Conservation (phyloP, 1,284 basidiomycete species). For the Trichosporon faecale region DNA sequence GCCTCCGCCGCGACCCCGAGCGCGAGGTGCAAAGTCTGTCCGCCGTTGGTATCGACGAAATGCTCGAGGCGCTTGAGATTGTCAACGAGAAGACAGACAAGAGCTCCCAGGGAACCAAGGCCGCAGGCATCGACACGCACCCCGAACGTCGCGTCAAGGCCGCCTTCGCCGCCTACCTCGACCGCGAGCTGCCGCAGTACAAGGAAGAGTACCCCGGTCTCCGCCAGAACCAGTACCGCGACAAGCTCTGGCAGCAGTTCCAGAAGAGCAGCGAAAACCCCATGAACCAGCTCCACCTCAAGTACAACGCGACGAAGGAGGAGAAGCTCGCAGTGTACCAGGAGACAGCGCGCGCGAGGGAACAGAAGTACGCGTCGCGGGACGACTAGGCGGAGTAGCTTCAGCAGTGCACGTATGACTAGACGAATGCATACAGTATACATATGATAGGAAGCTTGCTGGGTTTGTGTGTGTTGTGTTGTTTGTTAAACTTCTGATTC, state of each 20-base stretch:
- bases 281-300: slow-evolving; percentile 73
- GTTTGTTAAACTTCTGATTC: slow-evolving; percentile 6
- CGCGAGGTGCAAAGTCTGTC: slow-evolving; percentile 64
- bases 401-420: neutral
- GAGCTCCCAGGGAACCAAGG: slow-evolving; percentile 70
- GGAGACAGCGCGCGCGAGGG: slow-evolving; percentile 48
- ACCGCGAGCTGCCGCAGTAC: slow-evolving; percentile 75
- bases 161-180: slow-evolving; percentile 88
- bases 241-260: slow-evolving; percentile 52
- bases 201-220: slow-evolving; percentile 61
- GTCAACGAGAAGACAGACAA: slow-evolving; percentile 91
- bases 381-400: slow-evolving; percentile 11
- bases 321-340: slow-evolving; percentile 71
- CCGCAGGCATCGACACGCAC: slow-evolving; percentile 83
- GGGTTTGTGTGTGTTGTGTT: neutral
- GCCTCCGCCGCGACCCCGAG: slow-evolving; percentile 55
- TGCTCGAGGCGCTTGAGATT: slow-evolving; percentile 80
- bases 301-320: slow-evolving; percentile 78
- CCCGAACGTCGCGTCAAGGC: slow-evolving; percentile 93
- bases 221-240: slow-evolving; percentile 51
- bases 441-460: neutral
- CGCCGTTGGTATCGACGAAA: slow-evolving; percentile 88
- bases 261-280: slow-evolving; percentile 53
- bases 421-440: slow-evolving; percentile 10
- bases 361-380: slow-evolving; percentile 46